Conservation (phyloP, 2,329 filamentous ascomycete genomes). For the Aspergillus tamarii region DNA sequence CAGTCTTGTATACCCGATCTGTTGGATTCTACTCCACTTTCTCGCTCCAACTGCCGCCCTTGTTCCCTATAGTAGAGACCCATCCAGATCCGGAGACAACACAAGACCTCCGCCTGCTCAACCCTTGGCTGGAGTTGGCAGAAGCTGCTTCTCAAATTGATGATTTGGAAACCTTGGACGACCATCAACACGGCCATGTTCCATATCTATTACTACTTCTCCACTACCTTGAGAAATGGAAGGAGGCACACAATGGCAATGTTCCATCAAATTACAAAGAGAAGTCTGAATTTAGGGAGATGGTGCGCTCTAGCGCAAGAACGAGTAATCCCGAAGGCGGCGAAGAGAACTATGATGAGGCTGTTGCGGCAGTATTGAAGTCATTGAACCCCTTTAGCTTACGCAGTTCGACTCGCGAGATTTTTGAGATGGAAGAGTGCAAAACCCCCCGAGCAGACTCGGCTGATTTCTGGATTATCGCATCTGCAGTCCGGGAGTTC, state of each 20-base stretch:
- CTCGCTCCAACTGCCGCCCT: constrained; percentile 73
- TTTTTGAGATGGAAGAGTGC: constrained; percentile 73
- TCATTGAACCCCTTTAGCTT: constrained; percentile 72
- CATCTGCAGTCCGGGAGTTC: constrained; percentile 76
- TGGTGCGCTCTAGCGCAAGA: constrained; percentile 69
- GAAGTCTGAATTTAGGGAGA: constrained; percentile 78
- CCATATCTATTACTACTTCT: constrained; percentile 84
- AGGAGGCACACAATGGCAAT: constrained; percentile 65
- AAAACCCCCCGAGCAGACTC: constrained; percentile 49
- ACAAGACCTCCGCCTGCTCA: constrained; percentile 79
- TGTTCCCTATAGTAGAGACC: constrained; percentile 91
- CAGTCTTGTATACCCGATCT: constrained; percentile 82
- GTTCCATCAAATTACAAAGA: constrained; percentile 77
- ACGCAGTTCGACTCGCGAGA: constrained; percentile 70
- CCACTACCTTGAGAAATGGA: constrained; percentile 82
- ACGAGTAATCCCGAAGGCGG: constrained; percentile 78
- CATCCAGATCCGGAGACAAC: constrained; percentile 87
- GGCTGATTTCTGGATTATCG: constrained; percentile 86
- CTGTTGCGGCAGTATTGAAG: constrained; percentile 82
- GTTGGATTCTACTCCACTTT: constrained; percentile 91
- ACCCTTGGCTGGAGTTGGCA: constrained; percentile 81
- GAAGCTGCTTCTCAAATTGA: constrained; percentile 67
- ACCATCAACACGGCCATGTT: constrained; percentile 87
- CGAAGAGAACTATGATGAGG: constrained; percentile 97
- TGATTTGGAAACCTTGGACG: constrained; percentile 69